phyloP scores from a whole-genome alignment of 345 rosid species.

The Erucastrum elatum region DNA sequence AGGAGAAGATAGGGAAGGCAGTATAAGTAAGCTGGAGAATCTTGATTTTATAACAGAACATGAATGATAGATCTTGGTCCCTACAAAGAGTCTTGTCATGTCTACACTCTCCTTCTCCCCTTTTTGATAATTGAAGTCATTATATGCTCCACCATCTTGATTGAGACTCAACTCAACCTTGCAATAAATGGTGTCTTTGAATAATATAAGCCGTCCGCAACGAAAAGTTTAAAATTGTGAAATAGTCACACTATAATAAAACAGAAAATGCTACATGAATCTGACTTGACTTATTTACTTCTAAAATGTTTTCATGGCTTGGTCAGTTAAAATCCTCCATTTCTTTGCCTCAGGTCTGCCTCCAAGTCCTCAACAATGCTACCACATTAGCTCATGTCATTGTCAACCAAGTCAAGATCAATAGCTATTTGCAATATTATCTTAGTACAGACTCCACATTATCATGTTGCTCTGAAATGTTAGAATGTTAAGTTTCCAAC shows the following conservation, averaged over 20 bases:
- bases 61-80: conserved; percentile 36
- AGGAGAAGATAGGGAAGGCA: conserved; percentile 8
- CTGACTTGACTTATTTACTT: background rate
- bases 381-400: background rate
- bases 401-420: background rate
- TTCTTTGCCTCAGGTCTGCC: background rate
- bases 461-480: background rate
- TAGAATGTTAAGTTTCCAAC: too few relatives aligned
- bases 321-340: background rate
- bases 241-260: conserved; percentile 6
- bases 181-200: conserved; percentile 32
- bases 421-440: background rate
- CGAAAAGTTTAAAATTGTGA: conserved; percentile 18
- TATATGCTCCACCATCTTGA: conserved; percentile 31
- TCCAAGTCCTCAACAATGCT: background rate
- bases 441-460: background rate
- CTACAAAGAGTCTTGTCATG: conserved; percentile 35
- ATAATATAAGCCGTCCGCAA: conserved; percentile 25
- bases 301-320: background rate
- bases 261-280: background rate
- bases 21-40: conserved; percentile 26
- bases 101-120: conserved; percentile 20
- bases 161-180: conserved; percentile 38
- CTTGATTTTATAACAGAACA: conserved; percentile 29
- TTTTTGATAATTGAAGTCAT: conserved; percentile 35